Base-by-base conservation (phyloP, 2,329 filamentous ascomycete species). In the Diaporthe citriasiana region DNA sequence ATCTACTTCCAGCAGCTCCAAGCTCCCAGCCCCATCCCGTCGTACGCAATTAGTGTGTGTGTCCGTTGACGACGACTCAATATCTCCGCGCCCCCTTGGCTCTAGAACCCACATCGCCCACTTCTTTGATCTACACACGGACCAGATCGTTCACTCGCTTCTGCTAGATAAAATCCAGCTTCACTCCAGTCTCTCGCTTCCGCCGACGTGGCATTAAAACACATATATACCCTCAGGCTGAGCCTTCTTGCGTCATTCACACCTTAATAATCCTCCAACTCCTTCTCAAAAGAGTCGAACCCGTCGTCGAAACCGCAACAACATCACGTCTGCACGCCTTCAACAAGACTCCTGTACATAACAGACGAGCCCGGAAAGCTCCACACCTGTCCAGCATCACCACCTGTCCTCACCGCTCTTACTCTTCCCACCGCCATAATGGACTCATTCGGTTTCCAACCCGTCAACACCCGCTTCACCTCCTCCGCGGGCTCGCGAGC, bases 381-480 rank as follows among this genome's bases (percentile, higher is more conserved):
- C 45, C 56, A 27, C 45, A 60, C 17, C 33, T 10, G 22, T 22
- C 33, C 13, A 51, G 22, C 42, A 51, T 57, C 25, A 53, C 56
- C 51, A 74, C 33, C 38, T 35, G n/a, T 74, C 47, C 59, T 72
- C 72, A 72, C 45, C 59, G 66, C 59, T 51, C 53, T 51, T 42
- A 73, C 55, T 19, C 38, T 75, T 25, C 15, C 40, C 35, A 33
- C 60, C 75, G 72, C 74, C 80, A 85, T 78, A 53, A 88, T 88
- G 87, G 84, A 87, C 77, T 79, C 83, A 59, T 83, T 86, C 12
- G 86, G 86, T 78, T 86, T 89, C 82, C 85, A 89, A 75, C 80
- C 83, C 75, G 84, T 89, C 80, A 82, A 86, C 73, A 81, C 84
- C 73, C 88, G 88, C 83, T 87, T 90, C 82, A 86, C 86, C 15